These are phyloP conservation scores for Nakazawaea ishiwadae DNA, from an alignment of 805 yeast genomes.

Conservation along the genomic window DNA sequence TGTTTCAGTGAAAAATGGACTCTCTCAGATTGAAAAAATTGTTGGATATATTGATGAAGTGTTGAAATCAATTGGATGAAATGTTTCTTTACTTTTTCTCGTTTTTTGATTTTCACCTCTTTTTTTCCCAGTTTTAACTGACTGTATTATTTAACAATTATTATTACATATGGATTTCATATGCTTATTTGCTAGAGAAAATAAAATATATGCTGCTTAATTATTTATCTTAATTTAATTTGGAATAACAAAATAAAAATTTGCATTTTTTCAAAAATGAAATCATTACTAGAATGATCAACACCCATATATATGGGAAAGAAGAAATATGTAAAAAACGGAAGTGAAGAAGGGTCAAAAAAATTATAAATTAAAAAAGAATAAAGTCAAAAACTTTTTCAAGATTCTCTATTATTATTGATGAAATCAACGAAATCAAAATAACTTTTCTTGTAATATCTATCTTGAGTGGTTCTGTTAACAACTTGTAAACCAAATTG, in stretches of 20 bases:
- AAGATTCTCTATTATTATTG: slow-evolving; percentile 6
- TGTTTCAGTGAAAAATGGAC: background rate
- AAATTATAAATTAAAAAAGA: background rate
- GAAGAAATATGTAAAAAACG: too few species aligned
- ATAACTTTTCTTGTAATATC: slow-evolving; percentile 20
- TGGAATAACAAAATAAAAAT: too few species aligned
- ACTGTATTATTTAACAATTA: background rate
- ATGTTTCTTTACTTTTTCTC: background rate
- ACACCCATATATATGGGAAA: too few species aligned
- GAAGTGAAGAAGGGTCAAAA: background rate
- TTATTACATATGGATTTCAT: too few species aligned
- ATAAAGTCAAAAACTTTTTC: background rate
- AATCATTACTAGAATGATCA: too few species aligned
- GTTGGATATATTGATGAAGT: slow-evolving; percentile 9
- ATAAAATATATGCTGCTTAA: too few species aligned
- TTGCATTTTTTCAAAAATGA: too few species aligned
- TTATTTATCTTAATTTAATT: too few species aligned
- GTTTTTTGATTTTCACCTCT: background rate
- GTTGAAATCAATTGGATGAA: slow-evolving; percentile 4
- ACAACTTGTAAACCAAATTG: slow-evolving; percentile 25
- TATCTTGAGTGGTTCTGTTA: slow-evolving; percentile 24
- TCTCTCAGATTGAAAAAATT: slow-evolving; percentile 3
- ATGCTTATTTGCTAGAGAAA: too few species aligned
- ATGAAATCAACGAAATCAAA: slow-evolving; percentile 8
- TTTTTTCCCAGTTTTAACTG: too few species aligned